Percentiles rank a stretch among this genome's conserved stretches.
Evolutionary conservation across 2,329 filamentous ascomycete genomes (phyloP).

Genomic region (Fusarium nematophilum): DNA sequence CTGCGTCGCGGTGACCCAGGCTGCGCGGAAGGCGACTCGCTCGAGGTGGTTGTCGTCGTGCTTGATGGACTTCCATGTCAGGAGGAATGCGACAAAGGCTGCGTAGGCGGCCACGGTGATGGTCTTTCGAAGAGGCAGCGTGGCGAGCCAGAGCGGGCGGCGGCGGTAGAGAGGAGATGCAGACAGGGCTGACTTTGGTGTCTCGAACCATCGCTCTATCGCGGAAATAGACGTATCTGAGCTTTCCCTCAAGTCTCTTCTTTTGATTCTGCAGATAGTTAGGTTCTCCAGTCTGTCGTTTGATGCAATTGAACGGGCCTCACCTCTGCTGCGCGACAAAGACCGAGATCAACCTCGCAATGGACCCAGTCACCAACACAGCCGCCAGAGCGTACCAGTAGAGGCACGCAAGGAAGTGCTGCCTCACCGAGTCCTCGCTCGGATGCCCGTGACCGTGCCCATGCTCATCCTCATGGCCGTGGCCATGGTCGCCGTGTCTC

Average conservation of each 20-base stretch:
- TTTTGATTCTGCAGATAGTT: slow-evolving; percentile 23
- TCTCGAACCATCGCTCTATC: slow-evolving; percentile 31
- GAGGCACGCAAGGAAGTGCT: slow-evolving; percentile 40
- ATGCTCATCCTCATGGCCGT: slow-evolving; percentile 32
- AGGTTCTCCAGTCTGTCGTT: background rate
- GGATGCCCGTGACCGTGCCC: slow-evolving; percentile 33
- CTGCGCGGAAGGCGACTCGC: slow-evolving; percentile 42
- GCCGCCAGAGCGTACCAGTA: slow-evolving; percentile 42
- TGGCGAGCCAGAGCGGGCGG: slow-evolving; percentile 24
- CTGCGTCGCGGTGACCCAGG: slow-evolving; percentile 41
- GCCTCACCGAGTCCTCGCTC: slow-evolving; percentile 40
- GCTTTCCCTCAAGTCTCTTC: slow-evolving; percentile 25
- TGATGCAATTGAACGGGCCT: background rate
- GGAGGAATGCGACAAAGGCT: slow-evolving; percentile 33
- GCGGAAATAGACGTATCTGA: slow-evolving; percentile 22
- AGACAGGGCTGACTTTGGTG: slow-evolving; percentile 15
- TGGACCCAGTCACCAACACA: slow-evolving; percentile 23
- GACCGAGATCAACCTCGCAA: slow-evolving; percentile 27
- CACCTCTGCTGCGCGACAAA: slow-evolving; percentile 41
- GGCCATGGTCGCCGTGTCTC: slow-evolving; percentile 38
- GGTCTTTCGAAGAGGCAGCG: slow-evolving; percentile 33
- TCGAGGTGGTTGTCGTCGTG: slow-evolving; percentile 42
- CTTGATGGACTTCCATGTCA: slow-evolving; percentile 42
- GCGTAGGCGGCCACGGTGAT: slow-evolving; percentile 29
- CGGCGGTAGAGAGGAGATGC: slow-evolving; percentile 15